phyloP scores from a whole-genome alignment of 192 early-diverging fungal genomes.

The Coemansia sp. region DNA sequence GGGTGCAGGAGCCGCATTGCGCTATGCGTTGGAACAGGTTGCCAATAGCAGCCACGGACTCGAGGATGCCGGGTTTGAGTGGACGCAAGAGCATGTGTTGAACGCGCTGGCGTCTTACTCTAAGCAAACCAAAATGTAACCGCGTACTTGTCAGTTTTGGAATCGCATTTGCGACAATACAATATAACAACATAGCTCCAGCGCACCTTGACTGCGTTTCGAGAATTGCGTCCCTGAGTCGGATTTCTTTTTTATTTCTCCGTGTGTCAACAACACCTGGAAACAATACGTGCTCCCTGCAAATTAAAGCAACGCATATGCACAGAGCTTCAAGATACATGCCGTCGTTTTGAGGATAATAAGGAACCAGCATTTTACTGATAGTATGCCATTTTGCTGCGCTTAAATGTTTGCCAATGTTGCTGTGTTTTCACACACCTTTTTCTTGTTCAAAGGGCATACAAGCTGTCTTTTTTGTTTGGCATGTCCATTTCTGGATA shows the following conservation, averaged over 20 bases:
- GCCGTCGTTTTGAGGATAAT: background rate
- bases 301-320: constrained; percentile 34
- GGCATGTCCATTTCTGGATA: background rate
- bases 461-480: background rate
- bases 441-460: constrained; percentile 1
- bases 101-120: constrained; percentile 37
- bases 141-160: background rate
- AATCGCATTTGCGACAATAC: too few species aligned
- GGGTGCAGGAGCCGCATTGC: constrained; percentile 17
- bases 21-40: constrained; percentile 30
- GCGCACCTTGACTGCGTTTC: too few species aligned
- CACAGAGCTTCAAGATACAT: constrained; percentile 14
- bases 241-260: constrained; percentile 3
- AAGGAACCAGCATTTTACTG: background rate
- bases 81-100: constrained; percentile 41
- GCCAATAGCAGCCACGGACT: constrained; percentile 16
- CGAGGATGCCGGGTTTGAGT: constrained; percentile 21
- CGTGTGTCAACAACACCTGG: background rate
- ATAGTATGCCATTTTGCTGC: background rate
- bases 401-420: background rate
- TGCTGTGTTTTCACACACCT: background rate
- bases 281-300: constrained; percentile 20
- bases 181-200: too few species aligned
- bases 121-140: background rate
- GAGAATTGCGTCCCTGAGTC: background rate